Conservation (phyloP, 805 yeast species). For the Clavispora asparagi region DNA sequence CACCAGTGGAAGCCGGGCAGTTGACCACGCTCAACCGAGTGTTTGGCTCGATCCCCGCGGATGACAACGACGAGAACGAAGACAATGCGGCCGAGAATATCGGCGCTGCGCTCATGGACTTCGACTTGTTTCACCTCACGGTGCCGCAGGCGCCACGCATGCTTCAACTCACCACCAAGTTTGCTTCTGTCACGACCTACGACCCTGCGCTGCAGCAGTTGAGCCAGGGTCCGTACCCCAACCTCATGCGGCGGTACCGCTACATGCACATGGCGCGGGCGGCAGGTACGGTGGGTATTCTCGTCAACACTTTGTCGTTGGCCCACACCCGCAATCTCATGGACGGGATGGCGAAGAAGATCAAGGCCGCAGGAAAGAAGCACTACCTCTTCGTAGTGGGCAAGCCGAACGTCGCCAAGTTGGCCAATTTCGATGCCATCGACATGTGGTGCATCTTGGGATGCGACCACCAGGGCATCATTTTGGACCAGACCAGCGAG, state of each 20-base stretch:
- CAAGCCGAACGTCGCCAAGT: conserved; percentile 93
- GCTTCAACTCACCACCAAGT: conserved; percentile 68
- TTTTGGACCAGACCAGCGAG: conserved; percentile 72
- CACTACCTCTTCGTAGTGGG: conserved; percentile 95
- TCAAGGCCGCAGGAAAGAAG: conserved; percentile 77
- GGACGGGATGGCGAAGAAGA: conserved; percentile 52
- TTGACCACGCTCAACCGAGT: conserved; percentile 15
- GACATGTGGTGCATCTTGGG: conserved; percentile 95
- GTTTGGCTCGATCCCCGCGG: conserved; percentile 16
- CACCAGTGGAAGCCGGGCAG: neutral
- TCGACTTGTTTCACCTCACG: conserved; percentile 64
- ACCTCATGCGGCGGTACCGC: conserved; percentile 77
- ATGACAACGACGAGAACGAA: conserved; percentile 14
- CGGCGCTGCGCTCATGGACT: conserved; percentile 35
- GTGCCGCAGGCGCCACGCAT: conserved; percentile 75
- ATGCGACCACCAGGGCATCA: conserved; percentile 90
- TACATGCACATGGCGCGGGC: conserved; percentile 85
- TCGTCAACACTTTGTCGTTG: conserved; percentile 85
- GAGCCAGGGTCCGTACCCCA: conserved; percentile 63
- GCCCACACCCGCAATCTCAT: conserved; percentile 67
- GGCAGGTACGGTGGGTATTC: conserved; percentile 87
- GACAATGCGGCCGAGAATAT: conserved; percentile 16
- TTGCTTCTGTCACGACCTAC: conserved; percentile 46
- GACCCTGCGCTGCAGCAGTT: conserved; percentile 36
- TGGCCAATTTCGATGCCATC: conserved; percentile 92